These are phyloP conservation scores for Macrotyloma uniflorum DNA, from an alignment of 306 rosid genomes.

Conservation along the genomic window DNA sequence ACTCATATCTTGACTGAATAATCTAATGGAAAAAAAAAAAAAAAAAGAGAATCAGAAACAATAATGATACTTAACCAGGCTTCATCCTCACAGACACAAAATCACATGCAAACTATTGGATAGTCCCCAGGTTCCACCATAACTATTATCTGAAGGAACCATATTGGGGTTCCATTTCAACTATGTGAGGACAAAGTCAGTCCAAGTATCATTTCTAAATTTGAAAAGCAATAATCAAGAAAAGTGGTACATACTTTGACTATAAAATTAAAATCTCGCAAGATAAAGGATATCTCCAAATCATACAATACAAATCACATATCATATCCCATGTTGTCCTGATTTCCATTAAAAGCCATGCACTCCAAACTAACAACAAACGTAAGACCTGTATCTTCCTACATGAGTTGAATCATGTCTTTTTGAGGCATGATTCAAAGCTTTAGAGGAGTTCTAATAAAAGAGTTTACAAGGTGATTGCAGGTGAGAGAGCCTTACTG, in stretches of 20 bases:
- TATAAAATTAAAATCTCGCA: neutral
- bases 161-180: neutral
- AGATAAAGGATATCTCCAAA: neutral
- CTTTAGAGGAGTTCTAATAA: neutral
- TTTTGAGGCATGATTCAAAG: too few relatives aligned
- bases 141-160: neutral
- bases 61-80: neutral
- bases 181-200: neutral
- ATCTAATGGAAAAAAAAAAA: conserved; percentile 1
- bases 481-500: neutral
- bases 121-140: neutral
- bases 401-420: too few relatives aligned
- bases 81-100: neutral
- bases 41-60: neutral
- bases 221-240: conserved; percentile 24
- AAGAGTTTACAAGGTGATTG: neutral
- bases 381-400: too few relatives aligned
- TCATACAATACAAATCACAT: neutral
- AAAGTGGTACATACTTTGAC: neutral
- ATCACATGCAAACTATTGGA: neutral
- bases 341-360: too few relatives aligned
- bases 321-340: neutral
- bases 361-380: too few relatives aligned
- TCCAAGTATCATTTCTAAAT: conserved; percentile 6
- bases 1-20: neutral